Evolutionary conservation across 768 basidiomycete genomes (phyloP), one percentile per base, ranked within the genome.

Genomic region (Tephrocybe sp.): DNA sequence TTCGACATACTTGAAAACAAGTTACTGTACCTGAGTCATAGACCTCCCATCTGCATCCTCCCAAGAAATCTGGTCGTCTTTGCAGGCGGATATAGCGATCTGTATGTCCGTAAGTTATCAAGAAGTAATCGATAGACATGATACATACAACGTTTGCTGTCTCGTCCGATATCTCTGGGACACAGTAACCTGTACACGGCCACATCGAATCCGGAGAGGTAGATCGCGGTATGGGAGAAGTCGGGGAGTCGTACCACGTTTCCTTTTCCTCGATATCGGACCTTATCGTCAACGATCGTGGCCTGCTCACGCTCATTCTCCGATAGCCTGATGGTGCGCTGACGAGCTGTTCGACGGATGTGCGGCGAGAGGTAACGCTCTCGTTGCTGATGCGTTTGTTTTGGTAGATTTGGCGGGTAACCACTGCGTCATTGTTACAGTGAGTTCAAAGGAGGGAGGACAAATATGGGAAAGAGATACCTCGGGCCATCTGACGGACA

Each of bases 31-130:
- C 55, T 65, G 59, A 0, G 73, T 71, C 71, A 74, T 71, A 0
- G 71, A 71, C 0, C 56, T 52, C 1, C 73, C 73, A 40, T 67
- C 57, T 0, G 39, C 46, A 42, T 64, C 66, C 27, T 72, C 69
- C 71, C 71, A 73, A 12, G 71, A 61, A 23, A 61, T 43, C 50
- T 74, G 71, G 18, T 62, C 59, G 47, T 74, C 73, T 44, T 67
- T 68, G 9, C 69, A 65, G 0, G 72, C 68, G 0, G 69, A 64
- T 29, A 74, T 39, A 8, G 69, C 66, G 18, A 73, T 68, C 71
- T 73, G 8, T 3, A 19, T 40, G 10, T 23, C 33, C 4, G 9
- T 34, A 12, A 15, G 15, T 43, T 25, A 31, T 33, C 37, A 8
- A 33, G 6, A 15, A 9, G 5, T 12, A 37, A 8, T 22, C 3